phyloP scores from a whole-genome alignment of 1,284 basidiomycete genomes.

The Moesziomyces sp. region DNA sequence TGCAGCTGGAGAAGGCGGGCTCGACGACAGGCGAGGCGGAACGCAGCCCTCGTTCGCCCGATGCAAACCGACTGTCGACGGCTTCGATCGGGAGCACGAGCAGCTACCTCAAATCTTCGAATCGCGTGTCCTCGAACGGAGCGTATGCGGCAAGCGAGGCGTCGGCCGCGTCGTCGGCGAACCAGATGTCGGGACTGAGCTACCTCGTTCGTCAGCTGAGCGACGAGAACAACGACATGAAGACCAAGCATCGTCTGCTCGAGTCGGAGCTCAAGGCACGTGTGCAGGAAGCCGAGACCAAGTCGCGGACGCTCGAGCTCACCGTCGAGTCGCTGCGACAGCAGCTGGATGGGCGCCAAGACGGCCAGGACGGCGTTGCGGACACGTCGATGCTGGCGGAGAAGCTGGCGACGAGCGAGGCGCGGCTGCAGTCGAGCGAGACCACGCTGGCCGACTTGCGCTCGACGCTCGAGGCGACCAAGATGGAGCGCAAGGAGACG shows the following conservation, averaged over 20 bases:
- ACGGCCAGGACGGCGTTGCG: constrained; percentile 68
- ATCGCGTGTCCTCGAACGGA: constrained; percentile 67
- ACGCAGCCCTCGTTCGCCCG: constrained; percentile 55
- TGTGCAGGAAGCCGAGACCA: constrained; percentile 77
- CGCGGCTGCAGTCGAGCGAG: constrained; percentile 70
- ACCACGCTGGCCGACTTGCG: constrained; percentile 65
- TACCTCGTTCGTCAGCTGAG: constrained; percentile 84
- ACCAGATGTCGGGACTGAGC: constrained; percentile 75
- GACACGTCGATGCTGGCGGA: constrained; percentile 53
- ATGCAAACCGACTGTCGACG: constrained; percentile 12
- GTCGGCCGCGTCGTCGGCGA: constrained; percentile 73
- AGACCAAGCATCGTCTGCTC: constrained; percentile 77
- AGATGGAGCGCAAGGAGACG: constrained; percentile 55
- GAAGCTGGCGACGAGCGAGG: constrained; percentile 41
- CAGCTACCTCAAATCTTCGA: constrained; percentile 21
- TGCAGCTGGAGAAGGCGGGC: constrained; percentile 66
- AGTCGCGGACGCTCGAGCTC: constrained; percentile 79
- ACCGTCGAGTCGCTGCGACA: constrained; percentile 77
- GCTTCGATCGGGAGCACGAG: constrained; percentile 21
- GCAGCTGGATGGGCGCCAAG: constrained; percentile 70
- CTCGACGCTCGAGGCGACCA: constrained; percentile 60
- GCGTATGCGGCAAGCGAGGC: constrained; percentile 71
- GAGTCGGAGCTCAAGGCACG: constrained; percentile 76
- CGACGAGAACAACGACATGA: constrained; percentile 78
- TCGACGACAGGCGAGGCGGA: background rate